Percentiles rank a stretch among this genome's conserved stretches.
These are phyloP conservation scores for Phytophthora sp. DNA, from an alignment of 352 stramenopile genomes.

Conservation along the genomic window DNA sequence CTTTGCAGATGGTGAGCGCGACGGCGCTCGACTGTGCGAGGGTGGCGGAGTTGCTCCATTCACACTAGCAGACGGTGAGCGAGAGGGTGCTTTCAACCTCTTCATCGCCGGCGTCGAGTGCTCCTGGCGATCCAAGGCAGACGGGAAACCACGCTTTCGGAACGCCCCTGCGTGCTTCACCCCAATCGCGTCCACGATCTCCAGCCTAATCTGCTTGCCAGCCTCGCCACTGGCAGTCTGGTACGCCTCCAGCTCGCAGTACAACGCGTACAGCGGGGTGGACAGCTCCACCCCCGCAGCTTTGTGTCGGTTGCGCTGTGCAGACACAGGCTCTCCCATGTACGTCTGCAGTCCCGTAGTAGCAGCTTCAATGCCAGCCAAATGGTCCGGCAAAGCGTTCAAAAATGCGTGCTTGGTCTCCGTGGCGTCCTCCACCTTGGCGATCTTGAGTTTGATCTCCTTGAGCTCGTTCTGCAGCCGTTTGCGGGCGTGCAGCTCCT, in stretches of 20 bases:
- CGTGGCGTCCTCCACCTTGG: constrained; percentile 55
- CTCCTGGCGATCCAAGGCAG: constrained; percentile 36
- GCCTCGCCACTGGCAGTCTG: constrained; percentile 52
- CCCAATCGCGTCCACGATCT: constrained; percentile 53
- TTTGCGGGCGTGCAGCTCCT: constrained; percentile 69
- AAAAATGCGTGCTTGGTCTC: constrained; percentile 70
- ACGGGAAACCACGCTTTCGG: constrained; percentile 43
- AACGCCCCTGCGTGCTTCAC: constrained; percentile 20
- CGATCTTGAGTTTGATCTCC: constrained; percentile 65
- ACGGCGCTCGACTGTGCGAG: constrained; percentile 35
- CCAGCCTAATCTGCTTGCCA: constrained; percentile 51
- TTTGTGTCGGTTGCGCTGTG: constrained; percentile 45
- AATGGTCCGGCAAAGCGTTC: constrained; percentile 52
- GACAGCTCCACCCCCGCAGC: constrained; percentile 51
- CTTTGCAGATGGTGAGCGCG: constrained; percentile 56
- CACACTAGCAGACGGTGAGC: constrained; percentile 34
- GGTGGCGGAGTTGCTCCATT: constrained; percentile 12
- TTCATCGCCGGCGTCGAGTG: constrained; percentile 25
- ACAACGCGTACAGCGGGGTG: constrained; percentile 70
- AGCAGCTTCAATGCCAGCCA: constrained; percentile 61
- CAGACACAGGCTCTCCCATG: constrained; percentile 57
- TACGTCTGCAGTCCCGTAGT: constrained; percentile 66
- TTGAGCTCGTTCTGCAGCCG: constrained; percentile 64
- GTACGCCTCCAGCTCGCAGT: constrained; percentile 78
- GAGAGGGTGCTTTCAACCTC: constrained; percentile 48